phyloP scores from a whole-genome alignment of 352 stramenopile species.

The Globisporangium emineosum region DNA sequence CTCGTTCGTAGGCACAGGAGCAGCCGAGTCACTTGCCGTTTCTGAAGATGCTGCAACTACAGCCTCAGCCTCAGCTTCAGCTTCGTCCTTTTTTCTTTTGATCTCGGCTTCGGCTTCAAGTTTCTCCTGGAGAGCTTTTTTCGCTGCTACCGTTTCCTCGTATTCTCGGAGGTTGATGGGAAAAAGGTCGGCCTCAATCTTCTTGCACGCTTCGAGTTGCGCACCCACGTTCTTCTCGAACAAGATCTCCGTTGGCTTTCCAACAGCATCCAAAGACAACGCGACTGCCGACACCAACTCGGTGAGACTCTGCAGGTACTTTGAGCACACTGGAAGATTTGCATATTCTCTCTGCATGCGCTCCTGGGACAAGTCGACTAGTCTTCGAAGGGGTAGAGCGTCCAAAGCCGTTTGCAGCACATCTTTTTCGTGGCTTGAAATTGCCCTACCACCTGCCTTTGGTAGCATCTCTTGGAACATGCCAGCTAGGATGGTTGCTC shows the following conservation, averaged over 20 bases:
- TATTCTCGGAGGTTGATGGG: constrained; percentile 69
- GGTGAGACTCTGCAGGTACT: constrained; percentile 82
- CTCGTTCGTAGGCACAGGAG: constrained; percentile 15
- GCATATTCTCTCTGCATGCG: constrained; percentile 74
- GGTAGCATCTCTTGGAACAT: constrained; percentile 81
- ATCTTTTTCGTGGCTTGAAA: constrained; percentile 23
- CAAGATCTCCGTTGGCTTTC: constrained; percentile 40
- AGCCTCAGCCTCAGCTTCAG: constrained; percentile 18
- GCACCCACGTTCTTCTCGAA: constrained; percentile 41
- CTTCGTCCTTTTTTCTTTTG: constrained; percentile 37
- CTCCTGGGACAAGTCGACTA: constrained; percentile 70
- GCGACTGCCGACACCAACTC: constrained; percentile 77
- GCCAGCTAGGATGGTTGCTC: constrained; percentile 68
- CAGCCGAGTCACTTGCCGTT: constrained; percentile 7
- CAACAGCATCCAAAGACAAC: constrained; percentile 56
- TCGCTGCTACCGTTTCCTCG: constrained; percentile 45
- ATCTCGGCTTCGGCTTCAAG: constrained; percentile 48
- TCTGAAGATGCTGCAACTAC: background rate
- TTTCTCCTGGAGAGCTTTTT: constrained; percentile 35
- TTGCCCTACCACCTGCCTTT: constrained; percentile 21
- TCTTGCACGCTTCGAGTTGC: constrained; percentile 49
- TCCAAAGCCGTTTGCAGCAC: constrained; percentile 40
- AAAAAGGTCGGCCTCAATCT: constrained; percentile 64
- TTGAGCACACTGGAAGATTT: constrained; percentile 74
- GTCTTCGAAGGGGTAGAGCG: constrained; percentile 58